Percentiles rank a stretch among this genome's conserved stretches.
phyloP scores from a whole-genome alignment of 2,329 filamentous ascomycete genomes.

The Colletotrichum sp. region DNA sequence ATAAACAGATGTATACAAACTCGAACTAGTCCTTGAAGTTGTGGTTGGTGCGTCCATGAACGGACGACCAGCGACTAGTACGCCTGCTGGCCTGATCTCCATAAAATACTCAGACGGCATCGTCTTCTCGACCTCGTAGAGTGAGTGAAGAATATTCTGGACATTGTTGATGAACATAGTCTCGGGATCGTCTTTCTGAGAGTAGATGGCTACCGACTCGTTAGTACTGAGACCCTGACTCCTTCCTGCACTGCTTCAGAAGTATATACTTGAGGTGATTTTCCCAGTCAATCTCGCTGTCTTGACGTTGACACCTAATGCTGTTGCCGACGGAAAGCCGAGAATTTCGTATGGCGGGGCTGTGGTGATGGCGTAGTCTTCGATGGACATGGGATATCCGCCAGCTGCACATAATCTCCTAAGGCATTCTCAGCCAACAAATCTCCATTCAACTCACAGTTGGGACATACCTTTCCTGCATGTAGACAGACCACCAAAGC shows the following conservation, averaged over 20 bases:
- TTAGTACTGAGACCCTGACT: not conserved
- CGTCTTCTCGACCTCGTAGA: conserved; percentile 2
- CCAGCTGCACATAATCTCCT: conserved; percentile 13
- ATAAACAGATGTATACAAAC: not conserved
- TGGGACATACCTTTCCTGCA: conserved; percentile 6
- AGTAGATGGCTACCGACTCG: not conserved
- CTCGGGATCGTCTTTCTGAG: not conserved
- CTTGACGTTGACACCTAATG: not conserved
- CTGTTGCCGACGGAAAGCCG: conserved; percentile 3
- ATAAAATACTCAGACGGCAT: conserved; percentile 9
- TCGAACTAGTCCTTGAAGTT: conserved; percentile 1
- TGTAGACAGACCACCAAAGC: conserved; percentile 20
- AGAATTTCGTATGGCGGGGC: not conserved
- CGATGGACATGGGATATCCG: conserved; percentile 10
- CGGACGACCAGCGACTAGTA: not conserved
- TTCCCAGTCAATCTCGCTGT: conserved; percentile 5
- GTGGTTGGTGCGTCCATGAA: not conserved
- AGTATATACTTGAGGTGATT: not conserved
- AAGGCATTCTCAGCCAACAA: not conserved
- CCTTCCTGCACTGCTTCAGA: not conserved
- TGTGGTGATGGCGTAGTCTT: conserved; percentile 1
- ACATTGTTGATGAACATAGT: not conserved
- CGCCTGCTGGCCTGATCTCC: not conserved
- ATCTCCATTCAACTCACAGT: accelerated
- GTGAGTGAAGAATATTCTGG: not conserved